phyloP scores from a whole-genome alignment of 2,329 filamentous ascomycete species.

The Xylaria sp. region DNA sequence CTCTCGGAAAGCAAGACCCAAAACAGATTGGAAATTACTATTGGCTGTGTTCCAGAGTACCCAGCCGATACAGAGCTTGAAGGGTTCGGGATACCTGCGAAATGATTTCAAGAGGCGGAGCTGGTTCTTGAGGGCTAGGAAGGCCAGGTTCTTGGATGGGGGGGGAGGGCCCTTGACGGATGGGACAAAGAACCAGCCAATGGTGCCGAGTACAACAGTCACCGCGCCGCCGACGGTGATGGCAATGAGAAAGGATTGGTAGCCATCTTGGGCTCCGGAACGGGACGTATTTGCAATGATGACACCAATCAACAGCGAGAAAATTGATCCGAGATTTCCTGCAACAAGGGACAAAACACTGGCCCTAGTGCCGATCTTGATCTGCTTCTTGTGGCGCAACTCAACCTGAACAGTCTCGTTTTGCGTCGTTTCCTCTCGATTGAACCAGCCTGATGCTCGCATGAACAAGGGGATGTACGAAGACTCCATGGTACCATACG shows the following conservation, averaged over 20 bases:
- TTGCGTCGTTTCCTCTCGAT: slow-evolving; percentile 7
- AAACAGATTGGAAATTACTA: slow-evolving; percentile 23
- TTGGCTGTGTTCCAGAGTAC: slow-evolving; percentile 27
- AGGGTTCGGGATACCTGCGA: slow-evolving; percentile 24
- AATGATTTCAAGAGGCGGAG: slow-evolving; percentile 17
- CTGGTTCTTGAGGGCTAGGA: slow-evolving; percentile 23
- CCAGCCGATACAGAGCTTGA: slow-evolving; percentile 30
- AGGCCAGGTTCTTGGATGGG: slow-evolving; percentile 21
- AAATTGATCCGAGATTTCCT: slow-evolving; percentile 24
- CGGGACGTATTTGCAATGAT: slow-evolving; percentile 20
- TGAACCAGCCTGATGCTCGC: slow-evolving; percentile 24
- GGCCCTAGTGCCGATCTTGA: slow-evolving; percentile 20
- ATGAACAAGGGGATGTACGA: slow-evolving; percentile 27
- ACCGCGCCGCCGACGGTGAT: slow-evolving; percentile 23
- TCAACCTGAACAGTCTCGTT: no score
- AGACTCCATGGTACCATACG: slow-evolving; percentile 23
- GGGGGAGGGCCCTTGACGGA: slow-evolving; percentile 16
- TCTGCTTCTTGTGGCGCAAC: slow-evolving; percentile 21
- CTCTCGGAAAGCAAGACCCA: slow-evolving; percentile 23
- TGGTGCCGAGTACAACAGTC: slow-evolving; percentile 16
- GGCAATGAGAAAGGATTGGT: slow-evolving; percentile 23
- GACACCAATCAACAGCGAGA: slow-evolving; percentile 18
- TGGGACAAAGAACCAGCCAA: slow-evolving; percentile 26
- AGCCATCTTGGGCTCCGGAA: slow-evolving; percentile 19
- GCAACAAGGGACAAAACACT: slow-evolving; percentile 25